A percentile compares a stretch with the other conserved stretches of the same genome.
Conservation (phyloP, 73 alveolate species). For the Durusdinium trenchii region DNA sequence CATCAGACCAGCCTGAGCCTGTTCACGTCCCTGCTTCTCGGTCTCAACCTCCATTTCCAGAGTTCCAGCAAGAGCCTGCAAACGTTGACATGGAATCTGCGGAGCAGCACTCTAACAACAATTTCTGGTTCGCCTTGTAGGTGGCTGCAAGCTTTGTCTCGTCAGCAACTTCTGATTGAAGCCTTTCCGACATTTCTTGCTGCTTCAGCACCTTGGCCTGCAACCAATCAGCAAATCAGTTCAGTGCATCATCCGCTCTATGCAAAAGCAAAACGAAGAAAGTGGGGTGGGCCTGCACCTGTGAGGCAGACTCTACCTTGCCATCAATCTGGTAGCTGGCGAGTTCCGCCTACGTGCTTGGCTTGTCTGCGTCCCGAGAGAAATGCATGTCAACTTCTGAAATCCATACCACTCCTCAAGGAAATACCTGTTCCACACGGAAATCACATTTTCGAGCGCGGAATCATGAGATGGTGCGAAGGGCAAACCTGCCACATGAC, state of each 20-base stretch:
- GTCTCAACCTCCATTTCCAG: slow-evolving; percentile 28
- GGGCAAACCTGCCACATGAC: neutral
- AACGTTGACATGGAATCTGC: too few species aligned
- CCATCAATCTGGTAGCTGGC: slow-evolving; percentile 11
- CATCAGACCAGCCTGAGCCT: slow-evolving; percentile 25
- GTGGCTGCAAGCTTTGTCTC: neutral
- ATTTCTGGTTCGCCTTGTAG: neutral
- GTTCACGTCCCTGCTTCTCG: slow-evolving; percentile 31
- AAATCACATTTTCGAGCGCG: neutral
- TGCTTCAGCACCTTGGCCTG: slow-evolving; percentile 14
- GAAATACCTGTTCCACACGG: neutral
- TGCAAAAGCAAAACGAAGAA: too few species aligned
- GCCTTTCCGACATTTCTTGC: slow-evolving; percentile 16
- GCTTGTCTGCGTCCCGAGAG: too few species aligned
- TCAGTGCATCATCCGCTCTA: neutral
- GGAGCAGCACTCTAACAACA: neutral
- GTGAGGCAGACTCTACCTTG: slow-evolving; percentile 9
- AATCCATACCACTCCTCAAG: neutral
- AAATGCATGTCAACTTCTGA: too few species aligned
- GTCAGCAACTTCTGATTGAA: neutral
- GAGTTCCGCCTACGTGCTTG: neutral
- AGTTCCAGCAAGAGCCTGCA: slow-evolving; percentile 40
- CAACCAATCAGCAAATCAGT: neutral
- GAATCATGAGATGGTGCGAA: neutral
- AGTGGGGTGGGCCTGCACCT: neutral